A percentile compares a stretch with the other conserved stretches of the same genome.
These are phyloP conservation scores for Stagonosporopsis rhizophila DNA, from an alignment of 2,329 filamentous ascomycete species.

Conservation along the genomic window DNA sequence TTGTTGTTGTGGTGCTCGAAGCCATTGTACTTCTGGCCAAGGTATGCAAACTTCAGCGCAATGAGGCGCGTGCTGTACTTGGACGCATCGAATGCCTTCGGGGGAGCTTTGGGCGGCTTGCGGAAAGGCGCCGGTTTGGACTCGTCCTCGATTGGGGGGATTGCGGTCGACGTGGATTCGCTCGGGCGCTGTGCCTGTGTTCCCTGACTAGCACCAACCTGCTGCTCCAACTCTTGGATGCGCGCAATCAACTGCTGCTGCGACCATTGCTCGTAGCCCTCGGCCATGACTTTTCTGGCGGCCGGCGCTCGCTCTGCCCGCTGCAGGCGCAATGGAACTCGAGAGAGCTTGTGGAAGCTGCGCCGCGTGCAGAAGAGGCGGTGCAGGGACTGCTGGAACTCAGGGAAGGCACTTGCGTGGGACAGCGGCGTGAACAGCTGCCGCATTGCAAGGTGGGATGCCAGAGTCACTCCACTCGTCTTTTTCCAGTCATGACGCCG, in stretches of 20 bases:
- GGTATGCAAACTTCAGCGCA: slow-evolving; percentile 91
- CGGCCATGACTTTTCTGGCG: slow-evolving; percentile 31
- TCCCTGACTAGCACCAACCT: slow-evolving; percentile 10
- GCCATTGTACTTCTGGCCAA: slow-evolving; percentile 90
- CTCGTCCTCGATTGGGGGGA: not conserved
- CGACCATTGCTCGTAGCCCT: slow-evolving; percentile 42
- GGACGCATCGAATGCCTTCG: slow-evolving; percentile 73
- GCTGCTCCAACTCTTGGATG: slow-evolving; percentile 43
- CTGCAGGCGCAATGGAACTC: slow-evolving; percentile 35
- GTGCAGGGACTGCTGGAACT: slow-evolving; percentile 35
- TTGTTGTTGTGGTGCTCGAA: slow-evolving; percentile 85
- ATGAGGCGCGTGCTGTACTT: slow-evolving; percentile 85
- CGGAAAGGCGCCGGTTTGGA: slow-evolving; percentile 26
- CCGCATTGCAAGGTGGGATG: slow-evolving; percentile 36
- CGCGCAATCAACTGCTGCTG: slow-evolving; percentile 45
- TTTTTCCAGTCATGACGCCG: slow-evolving; percentile 37
- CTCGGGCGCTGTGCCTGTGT: slow-evolving; percentile 3
- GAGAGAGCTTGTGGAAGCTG: slow-evolving; percentile 45
- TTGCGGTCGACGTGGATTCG: slow-evolving; percentile 8
- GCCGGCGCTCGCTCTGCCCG: slow-evolving; percentile 21
- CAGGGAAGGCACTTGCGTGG: slow-evolving; percentile 33
- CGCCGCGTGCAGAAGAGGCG: slow-evolving; percentile 38
- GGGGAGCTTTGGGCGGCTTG: slow-evolving; percentile 45
- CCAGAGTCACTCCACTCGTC: slow-evolving; percentile 21
- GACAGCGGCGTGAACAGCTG: slow-evolving; percentile 29